These are phyloP conservation scores for Solanum piurae DNA, from an alignment of 257 asterid species.

Conservation along the genomic window DNA sequence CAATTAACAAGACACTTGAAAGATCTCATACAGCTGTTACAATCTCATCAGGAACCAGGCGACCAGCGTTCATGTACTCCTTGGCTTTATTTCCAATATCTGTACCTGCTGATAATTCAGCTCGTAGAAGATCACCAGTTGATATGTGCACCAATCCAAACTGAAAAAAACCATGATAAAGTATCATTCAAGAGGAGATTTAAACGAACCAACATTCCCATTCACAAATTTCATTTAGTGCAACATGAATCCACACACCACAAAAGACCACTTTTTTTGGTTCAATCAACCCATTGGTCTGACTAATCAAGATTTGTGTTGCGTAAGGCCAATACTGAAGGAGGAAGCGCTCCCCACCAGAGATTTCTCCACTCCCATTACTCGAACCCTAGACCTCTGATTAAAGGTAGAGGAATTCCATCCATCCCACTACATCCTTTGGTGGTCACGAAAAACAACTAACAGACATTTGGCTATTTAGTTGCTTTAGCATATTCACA, in stretches of 20 bases:
- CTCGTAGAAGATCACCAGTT: conserved; percentile 92
- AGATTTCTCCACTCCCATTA: background rate
- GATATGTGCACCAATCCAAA: conserved; percentile 89
- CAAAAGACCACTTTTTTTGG: too few species aligned
- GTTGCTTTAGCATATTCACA: background rate
- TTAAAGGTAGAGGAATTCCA: background rate
- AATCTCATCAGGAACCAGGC: conserved; percentile 79
- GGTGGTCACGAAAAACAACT: background rate
- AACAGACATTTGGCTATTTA: background rate
- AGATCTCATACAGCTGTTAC: conserved; percentile 65
- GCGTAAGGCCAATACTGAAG: background rate
- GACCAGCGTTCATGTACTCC: conserved; percentile 85
- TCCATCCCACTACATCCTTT: background rate
- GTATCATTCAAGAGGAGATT: background rate
- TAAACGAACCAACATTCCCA: background rate
- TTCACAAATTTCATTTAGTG: background rate
- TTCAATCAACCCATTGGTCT: background rate
- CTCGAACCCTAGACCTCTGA: background rate
- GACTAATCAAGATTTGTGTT: background rate
- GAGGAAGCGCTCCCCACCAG: background rate
- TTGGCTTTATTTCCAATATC: conserved; percentile 79
- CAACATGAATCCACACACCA: background rate
- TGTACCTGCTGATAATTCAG: conserved; percentile 78
- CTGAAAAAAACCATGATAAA: conserved; percentile 27
- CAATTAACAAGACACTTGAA: background rate